Base-by-base conservation (phyloP, 768 basidiomycete genomes). In the Dacryopinax primogenitus region DNA sequence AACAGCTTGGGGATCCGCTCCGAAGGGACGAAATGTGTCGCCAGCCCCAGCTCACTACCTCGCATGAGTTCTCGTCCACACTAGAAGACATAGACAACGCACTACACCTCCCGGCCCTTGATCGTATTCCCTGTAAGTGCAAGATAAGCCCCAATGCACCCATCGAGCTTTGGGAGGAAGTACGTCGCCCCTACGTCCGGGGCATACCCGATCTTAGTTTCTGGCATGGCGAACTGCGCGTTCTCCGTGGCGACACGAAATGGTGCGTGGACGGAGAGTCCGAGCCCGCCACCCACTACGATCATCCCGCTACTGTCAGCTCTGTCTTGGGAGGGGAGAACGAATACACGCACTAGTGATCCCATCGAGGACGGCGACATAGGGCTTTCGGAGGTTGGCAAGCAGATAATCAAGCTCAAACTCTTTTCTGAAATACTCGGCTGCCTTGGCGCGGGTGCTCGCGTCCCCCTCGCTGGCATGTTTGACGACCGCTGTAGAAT, bases 201-300 rank as follows among this genome's bases (percentile, higher is more conserved):
- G 68, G 78, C 84, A 72, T 90, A 92, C 45, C 88, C 89, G 70
- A 93, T 92, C 71, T 88, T 89, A 13, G 90, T 92, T 78, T 99
- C 96, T 16, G 96, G 96, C 96, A 98, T 98, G 4, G 92, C 87
- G 73, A 97, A 90, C 0, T 82, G 66, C 0, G 94, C 96, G 30
- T 88, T 88, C 74, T 95, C 92, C 1, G 95, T 98, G 2, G 94
- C 94, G 65, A 99, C 82, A 67, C 96, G 83, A 76, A 98, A 93
- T 0, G 86, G 82, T 2, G 94, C 95, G 65, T 86, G 83, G 12
- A 86, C 83, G 37, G 84, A 80, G 61, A 99, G 84, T 37, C 96
- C 96, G 23, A 88, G 90, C 62, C 96, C 96, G 64, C 96, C 96
- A 51, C 96, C 96, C 87, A 97, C 92, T 96, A 67, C 33, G 61